Conservation (phyloP, 1,284 basidiomycete genomes). For the Singerocomus rubriflavus region DNA sequence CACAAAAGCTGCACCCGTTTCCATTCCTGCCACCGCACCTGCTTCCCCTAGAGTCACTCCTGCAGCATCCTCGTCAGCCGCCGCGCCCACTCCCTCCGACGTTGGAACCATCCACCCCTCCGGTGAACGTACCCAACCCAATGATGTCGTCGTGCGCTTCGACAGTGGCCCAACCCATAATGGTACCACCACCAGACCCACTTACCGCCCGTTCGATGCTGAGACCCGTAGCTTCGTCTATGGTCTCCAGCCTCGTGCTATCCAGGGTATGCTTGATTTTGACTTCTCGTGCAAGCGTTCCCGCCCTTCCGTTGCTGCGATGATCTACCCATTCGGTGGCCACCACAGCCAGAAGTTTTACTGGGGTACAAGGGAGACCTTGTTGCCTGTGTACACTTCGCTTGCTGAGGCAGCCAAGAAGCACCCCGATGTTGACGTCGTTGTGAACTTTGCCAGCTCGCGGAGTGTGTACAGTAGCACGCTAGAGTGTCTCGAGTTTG, state of each 20-base stretch:
- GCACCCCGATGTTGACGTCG: constrained; percentile 95
- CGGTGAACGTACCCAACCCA: constrained; percentile 80
- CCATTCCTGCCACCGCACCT: constrained; percentile 40
- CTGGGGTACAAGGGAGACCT: constrained; percentile 99
- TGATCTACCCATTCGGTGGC: constrained; percentile 99
- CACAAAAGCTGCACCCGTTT: constrained; percentile 36
- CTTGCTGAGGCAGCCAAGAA: constrained; percentile 92
- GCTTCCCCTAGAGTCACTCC: constrained; percentile 37
- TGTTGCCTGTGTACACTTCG: constrained; percentile 95
- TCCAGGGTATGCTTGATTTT: constrained; percentile 99
- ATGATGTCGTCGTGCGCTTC: constrained; percentile 90
- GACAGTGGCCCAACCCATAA: constrained; percentile 43
- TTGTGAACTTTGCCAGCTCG: constrained; percentile 97
- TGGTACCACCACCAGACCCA: constrained; percentile 52
- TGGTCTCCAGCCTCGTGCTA: constrained; percentile 97
- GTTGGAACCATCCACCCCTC: constrained; percentile 79
- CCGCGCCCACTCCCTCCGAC: constrained; percentile 37
- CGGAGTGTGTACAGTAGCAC: constrained; percentile 95
- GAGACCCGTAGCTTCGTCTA: constrained; percentile 95
- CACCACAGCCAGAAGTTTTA: constrained; percentile 99
- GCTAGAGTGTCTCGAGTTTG: constrained; percentile 80
- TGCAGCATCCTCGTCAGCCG: constrained; percentile 21
- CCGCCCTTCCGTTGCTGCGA: constrained; percentile 94
- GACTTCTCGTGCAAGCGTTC: constrained; percentile 96
- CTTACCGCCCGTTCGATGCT: constrained; percentile 89